These are phyloP conservation scores for Amanita pallidorosea DNA, from an alignment of 768 basidiomycete genomes.

Conservation along the genomic window DNA sequence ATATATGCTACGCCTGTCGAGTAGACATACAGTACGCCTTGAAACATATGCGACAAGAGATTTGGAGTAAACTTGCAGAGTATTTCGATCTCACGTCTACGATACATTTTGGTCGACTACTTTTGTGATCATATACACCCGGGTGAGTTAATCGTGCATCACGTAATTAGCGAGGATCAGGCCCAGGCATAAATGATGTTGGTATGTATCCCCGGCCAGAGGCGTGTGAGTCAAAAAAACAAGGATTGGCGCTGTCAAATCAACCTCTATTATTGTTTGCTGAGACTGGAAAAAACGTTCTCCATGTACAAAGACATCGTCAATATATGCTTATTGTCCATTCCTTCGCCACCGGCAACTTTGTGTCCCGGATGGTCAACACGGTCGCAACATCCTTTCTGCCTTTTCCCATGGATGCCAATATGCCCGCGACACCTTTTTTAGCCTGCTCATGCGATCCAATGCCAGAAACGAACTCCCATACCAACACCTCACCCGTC, in stretches of 20 bases:
- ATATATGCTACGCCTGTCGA: background rate
- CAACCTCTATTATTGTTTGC: too few species aligned
- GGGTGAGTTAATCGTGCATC: too few species aligned
- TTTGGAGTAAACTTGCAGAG: background rate
- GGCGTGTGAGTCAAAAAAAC: too few species aligned
- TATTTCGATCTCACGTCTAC: background rate
- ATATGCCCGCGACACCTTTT: slow-evolving; percentile 48
- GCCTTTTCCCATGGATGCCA: slow-evolving; percentile 23
- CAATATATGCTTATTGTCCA: slow-evolving; percentile 42
- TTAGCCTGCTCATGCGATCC: slow-evolving; percentile 29
- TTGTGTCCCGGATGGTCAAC: slow-evolving; percentile 71
- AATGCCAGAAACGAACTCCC: slow-evolving; percentile 55
- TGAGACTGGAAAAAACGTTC: too few species aligned
- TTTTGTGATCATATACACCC: background rate
- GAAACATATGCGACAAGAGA: background rate
- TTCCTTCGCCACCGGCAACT: slow-evolving; percentile 41
- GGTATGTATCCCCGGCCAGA: too few species aligned
- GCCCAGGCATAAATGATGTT: too few species aligned
- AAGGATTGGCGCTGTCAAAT: too few species aligned
- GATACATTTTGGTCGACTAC: background rate
- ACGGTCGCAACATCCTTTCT: slow-evolving; percentile 47
- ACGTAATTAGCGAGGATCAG: too few species aligned
- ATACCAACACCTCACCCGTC: slow-evolving; percentile 41
- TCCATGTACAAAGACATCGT: background rate
- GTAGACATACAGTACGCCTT: background rate